These are phyloP conservation scores for Pisolithus orientalis DNA, from an alignment of 768 basidiomycete species.

Conservation along the genomic window DNA sequence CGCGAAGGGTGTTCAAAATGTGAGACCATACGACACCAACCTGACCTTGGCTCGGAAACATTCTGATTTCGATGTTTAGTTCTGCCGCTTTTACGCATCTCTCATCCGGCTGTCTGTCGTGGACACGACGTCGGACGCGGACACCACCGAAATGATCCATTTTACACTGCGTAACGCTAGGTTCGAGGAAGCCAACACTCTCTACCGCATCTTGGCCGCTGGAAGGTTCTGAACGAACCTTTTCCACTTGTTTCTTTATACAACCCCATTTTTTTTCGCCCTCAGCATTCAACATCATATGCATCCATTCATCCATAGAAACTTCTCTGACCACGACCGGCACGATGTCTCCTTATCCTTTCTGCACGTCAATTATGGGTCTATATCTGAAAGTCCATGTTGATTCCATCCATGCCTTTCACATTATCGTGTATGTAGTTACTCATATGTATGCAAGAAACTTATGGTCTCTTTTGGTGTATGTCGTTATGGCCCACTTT, in stretches of 20 bases:
- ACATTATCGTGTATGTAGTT: neutral
- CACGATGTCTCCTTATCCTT: too few species aligned
- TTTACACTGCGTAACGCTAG: constrained; percentile 67
- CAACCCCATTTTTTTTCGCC: neutral
- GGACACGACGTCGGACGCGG: constrained; percentile 56
- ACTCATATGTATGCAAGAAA: neutral
- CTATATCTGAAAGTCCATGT: neutral
- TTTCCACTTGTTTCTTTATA: neutral
- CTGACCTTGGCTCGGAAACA: neutral
- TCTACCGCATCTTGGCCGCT: constrained; percentile 60
- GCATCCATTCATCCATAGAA: neutral
- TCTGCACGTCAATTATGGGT: too few species aligned
- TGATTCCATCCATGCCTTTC: neutral
- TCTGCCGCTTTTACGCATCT: constrained; percentile 72
- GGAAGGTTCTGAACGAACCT: constrained; percentile 22
- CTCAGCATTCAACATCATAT: neutral
- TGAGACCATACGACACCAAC: constrained; percentile 28
- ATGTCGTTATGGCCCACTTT: neutral
- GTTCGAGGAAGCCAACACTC: constrained; percentile 69
- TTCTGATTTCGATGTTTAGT: constrained; percentile 21
- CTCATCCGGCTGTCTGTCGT: constrained; percentile 63
- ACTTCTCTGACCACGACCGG: neutral
- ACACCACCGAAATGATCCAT: constrained; percentile 72
- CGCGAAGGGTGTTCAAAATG: constrained; percentile 66
- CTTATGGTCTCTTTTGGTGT: neutral